Conservation (phyloP, 495 filamentous ascomycete genomes). For the Trypethelium eluteriae region DNA sequence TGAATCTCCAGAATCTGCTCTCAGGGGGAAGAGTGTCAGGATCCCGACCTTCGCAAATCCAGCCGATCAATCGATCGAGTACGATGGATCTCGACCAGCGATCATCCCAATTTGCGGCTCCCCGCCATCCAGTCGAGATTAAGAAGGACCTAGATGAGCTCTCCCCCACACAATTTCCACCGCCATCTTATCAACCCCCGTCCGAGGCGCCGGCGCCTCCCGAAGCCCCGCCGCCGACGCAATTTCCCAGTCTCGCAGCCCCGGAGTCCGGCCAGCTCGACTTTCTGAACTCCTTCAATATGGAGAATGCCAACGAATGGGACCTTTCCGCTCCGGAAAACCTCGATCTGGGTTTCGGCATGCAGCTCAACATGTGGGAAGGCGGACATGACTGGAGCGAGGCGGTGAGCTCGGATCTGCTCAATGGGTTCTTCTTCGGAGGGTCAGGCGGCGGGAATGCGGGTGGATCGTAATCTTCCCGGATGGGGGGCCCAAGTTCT, state of each 20-base stretch:
- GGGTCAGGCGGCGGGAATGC: slow-evolving; percentile 12
- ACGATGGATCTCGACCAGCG: not conserved
- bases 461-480: not conserved
- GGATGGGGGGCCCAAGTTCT: not conserved
- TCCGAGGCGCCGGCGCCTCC: not conserved
- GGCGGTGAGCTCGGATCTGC: slow-evolving; percentile 69
- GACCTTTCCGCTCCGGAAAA: slow-evolving; percentile 30
- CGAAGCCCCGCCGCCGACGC: not conserved
- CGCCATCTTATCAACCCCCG: not conserved
- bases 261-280: slow-evolving; percentile 29
- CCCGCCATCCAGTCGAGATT: not conserved
- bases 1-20: slow-evolving; percentile 55
- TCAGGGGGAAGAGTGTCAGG: slow-evolving; percentile 23
- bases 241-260: not conserved
- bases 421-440: slow-evolving; percentile 92
- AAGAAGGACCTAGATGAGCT: not conserved
- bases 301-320: slow-evolving; percentile 14
- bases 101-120: too few species aligned
- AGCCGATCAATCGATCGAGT: slow-evolving; percentile 6
- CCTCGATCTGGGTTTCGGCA: slow-evolving; percentile 67
- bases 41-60: slow-evolving; percentile 16
- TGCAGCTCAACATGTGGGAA: slow-evolving; percentile 34
- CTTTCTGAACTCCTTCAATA: slow-evolving; percentile 29
- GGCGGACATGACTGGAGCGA: slow-evolving; percentile 75
- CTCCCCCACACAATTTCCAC: not conserved